Evolutionary conservation across 768 basidiomycete species (phyloP), one percentile per base, ranked within the genome.

Genomic region (Chalciporus chontae): DNA sequence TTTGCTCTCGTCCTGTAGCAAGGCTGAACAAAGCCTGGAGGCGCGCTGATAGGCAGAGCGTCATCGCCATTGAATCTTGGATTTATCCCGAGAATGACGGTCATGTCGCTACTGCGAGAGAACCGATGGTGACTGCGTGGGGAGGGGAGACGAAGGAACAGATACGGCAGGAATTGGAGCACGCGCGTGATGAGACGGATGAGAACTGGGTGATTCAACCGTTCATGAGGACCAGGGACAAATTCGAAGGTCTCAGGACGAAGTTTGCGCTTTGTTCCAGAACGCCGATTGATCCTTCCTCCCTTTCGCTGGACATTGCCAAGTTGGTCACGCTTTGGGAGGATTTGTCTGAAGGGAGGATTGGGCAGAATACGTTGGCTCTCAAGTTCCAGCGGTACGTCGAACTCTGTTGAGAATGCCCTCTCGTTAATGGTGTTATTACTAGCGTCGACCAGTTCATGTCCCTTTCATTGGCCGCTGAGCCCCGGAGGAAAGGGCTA

Each of bases 21-120:
- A 71, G 90, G 32, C 65, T 92, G 43, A 85, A 84, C 43, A 90
- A 89, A 64, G 86, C 76, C 5, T 93, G 90, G 90, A 82, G 80
- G 58, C 74, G 89, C 17, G 85, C 87, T 0, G 85, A 89, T 50
- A 63, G 78, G 0, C 71, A 74, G 18, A 79, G 80, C 15, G 57
- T 83, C 40, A 71, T 75, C 8, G 76, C 74, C 3, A 76, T 89
- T 24, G 85, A 89, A 54, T 72, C 75, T 3, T 90, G 89, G 89
- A 77, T 84, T 0, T 76, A 81, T 57, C 67, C 72, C 24, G 66
- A 64, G 45, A 64, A 64, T 9, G 70, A 69, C 38, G 73, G 61
- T 1, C 68, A 67, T 5, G 59, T 61, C 3, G 52, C 53, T 6
- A 36, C 54, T 50, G 64, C 56, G 5, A 56, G 42, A 9, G 72